Base-by-base conservation (phyloP, 495 filamentous ascomycete genomes). In the Penicillium chermesinum region DNA sequence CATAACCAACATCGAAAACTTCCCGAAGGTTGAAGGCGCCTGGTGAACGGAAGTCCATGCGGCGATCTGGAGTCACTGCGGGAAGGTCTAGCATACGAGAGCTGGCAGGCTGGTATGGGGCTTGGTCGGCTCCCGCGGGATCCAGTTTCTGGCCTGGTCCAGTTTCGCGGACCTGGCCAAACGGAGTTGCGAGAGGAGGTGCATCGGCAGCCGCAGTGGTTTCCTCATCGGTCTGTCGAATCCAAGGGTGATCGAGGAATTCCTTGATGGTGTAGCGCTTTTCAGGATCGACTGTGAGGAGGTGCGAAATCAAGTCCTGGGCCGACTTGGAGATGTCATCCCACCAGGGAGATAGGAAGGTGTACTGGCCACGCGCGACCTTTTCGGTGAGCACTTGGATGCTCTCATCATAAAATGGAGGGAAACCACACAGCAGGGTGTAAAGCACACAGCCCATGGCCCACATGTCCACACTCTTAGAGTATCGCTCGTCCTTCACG, bases 381-480 rank as follows among this genome's bases (percentile, higher is more conserved):
- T 98, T 98, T 58, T 98, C 94, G 2, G 93, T 98, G 50, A 98
- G 81, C 2, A 95, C 84, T 55, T 95, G 89, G 56, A 98, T 97
- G 57, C 88, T 94, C 65, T 98, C 93, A 59, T 98, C 93, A 70
- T 98, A 98, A 69, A 98, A 98, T 3, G 93, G 93, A 13, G 93
- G 93, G 71, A 98, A 98, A 22, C 93, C 93, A 58, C 93, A 98
- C 18, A 98, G 81, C 3, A 98, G 73, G 0, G 93, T 98, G 67
- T 98, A 98, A 14, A 98, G 79, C 7, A 98, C 93, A 68, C 93
- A 98, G 9, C 93, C 93, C 32, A 98, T 67, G 10, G 93, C 93
- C 93, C 93, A 98, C 93, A 98, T 98, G 54, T 98, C 93, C 34
- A 98, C 93, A 57, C 89, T 91, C 74, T 97, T 98, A 6, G 93